Evolutionary conservation across 768 basidiomycete species (phyloP).

Genomic region (Hygrophorus pudorinus): DNA sequence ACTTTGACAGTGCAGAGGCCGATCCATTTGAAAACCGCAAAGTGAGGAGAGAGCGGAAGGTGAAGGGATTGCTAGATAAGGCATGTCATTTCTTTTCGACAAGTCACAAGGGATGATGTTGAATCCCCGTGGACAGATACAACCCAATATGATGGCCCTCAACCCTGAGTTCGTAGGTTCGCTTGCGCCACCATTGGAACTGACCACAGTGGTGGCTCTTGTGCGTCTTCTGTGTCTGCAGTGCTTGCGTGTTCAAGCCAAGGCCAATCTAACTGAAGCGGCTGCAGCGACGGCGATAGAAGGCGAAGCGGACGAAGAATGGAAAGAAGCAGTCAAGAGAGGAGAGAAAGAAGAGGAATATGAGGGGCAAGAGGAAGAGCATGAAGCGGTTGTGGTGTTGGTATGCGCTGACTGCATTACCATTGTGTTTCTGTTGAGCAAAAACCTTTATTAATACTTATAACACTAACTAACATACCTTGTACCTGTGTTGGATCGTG

Average conservation of each 20-base stretch:
- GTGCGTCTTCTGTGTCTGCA: conserved; percentile 63
- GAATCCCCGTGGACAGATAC: too few relatives aligned
- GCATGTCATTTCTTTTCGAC: too few relatives aligned
- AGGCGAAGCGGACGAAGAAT: conserved; percentile 29
- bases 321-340: conserved; percentile 32
- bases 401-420: too few relatives aligned
- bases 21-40: conserved; percentile 90
- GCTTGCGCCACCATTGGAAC: too few relatives aligned
- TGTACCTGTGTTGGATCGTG: too few relatives aligned
- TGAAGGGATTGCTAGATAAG: conserved; percentile 85
- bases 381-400: conserved; percentile 60
- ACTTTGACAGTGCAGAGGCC: conserved; percentile 73
- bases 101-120: too few relatives aligned
- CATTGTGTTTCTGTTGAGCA: too few relatives aligned
- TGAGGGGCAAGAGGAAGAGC: conserved; percentile 79
- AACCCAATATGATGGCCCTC: conserved; percentile 82
- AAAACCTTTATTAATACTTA: too few relatives aligned
- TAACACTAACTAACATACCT: too few relatives aligned
- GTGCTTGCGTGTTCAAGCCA: conserved; percentile 60
- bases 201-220: conserved; percentile 38
- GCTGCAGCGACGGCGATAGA: conserved; percentile 28
- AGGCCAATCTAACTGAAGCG: conserved; percentile 63
- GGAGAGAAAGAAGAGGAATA: conserved; percentile 67
- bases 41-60: conserved; percentile 64
- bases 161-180: conserved; percentile 72